A percentile compares a stretch with the other conserved stretches of the same genome.
phyloP scores from a whole-genome alignment of 139 green algal species.

The Eudorina sp. region DNA sequence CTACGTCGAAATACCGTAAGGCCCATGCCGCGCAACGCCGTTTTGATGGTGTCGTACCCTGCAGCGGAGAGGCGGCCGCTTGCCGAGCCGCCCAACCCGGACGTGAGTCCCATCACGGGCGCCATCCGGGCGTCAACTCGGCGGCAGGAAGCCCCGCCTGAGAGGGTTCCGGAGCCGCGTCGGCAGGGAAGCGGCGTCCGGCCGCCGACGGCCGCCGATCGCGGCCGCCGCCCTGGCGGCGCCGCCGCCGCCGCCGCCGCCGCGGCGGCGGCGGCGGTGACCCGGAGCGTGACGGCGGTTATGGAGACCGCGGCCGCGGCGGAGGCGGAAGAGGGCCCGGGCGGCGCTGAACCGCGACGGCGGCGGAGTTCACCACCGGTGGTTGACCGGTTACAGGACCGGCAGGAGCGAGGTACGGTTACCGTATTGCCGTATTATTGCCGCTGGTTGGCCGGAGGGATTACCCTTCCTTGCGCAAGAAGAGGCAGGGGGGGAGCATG shows the following conservation, averaged over 20 bases:
- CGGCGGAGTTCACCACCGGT: background rate
- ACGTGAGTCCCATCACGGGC: conserved; percentile 9
- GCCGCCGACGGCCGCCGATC: background rate
- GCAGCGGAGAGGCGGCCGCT: background rate
- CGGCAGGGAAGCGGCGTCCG: background rate
- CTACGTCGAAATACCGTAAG: no score
- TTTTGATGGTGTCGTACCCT: no score
- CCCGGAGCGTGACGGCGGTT: background rate
- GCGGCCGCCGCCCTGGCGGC: no score
- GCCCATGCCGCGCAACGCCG: no score
- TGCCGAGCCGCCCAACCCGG: background rate
- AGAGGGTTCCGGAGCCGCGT: background rate
- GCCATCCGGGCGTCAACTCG: background rate
- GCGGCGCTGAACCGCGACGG: background rate
- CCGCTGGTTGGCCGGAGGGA: no score
- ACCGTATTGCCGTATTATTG: no score
- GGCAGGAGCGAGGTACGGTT: background rate
- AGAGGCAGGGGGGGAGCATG: no score
- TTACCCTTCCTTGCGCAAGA: no score
- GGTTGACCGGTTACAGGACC: background rate
- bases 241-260: background rate
- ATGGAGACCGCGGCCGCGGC: background rate
- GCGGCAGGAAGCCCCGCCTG: background rate
- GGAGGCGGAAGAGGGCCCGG: no score
- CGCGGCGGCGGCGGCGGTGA: background rate